Evolutionary conservation across 352 stramenopile genomes (phyloP).

Genomic region (Globisporangium abappressorium): DNA sequence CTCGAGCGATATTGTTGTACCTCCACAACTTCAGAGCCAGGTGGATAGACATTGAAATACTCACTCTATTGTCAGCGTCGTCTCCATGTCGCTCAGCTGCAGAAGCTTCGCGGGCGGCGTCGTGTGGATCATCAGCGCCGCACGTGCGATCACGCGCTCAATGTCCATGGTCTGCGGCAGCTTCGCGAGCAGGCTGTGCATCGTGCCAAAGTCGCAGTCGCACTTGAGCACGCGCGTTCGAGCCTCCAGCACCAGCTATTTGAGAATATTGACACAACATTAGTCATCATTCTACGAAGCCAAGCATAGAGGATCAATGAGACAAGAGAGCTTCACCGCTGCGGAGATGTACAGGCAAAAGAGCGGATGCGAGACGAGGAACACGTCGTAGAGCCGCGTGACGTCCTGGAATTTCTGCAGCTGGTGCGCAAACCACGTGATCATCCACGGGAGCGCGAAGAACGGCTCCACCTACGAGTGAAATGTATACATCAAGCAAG

Average conservation of each 20-base stretch:
- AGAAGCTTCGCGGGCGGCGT: constrained; percentile 39
- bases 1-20: background rate
- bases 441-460: constrained; percentile 92
- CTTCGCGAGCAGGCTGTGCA: constrained; percentile 72
- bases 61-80: constrained; percentile 19
- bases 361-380: constrained; percentile 91
- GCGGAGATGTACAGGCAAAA: constrained; percentile 91
- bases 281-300: background rate
- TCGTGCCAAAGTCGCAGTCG: constrained; percentile 73
- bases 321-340: constrained; percentile 30
- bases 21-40: background rate
- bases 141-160: constrained; percentile 55
- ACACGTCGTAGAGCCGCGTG: constrained; percentile 90
- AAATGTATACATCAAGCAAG: background rate
- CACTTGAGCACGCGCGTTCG: constrained; percentile 58
- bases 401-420: constrained; percentile 85
- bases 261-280: background rate
- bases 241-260: constrained; percentile 49
- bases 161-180: constrained; percentile 73
- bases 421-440: constrained; percentile 95
- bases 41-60: background rate
- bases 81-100: constrained; percentile 21
- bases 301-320: background rate
- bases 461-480: constrained; percentile 88
- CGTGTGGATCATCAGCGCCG: constrained; percentile 56